Base-by-base conservation (phyloP, 331 rosid species). In the Malus hybrid region DNA sequence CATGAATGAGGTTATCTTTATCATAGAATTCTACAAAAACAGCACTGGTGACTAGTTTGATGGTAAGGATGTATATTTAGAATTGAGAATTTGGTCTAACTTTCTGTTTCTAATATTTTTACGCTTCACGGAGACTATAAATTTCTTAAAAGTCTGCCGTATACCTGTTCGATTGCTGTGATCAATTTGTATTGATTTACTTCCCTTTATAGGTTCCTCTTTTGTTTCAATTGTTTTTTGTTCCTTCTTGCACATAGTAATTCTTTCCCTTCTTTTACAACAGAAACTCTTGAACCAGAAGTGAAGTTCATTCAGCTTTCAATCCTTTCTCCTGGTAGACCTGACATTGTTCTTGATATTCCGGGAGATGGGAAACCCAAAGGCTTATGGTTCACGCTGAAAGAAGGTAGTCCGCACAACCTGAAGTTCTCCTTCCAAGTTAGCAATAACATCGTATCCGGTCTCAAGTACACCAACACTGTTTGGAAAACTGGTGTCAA, bases 311-410 rank as follows among this genome's bases (percentile, higher is more conserved):
- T 76, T 5, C 81, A 90, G 46, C 89, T 94, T 34, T 82, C 95
- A 52, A 91, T 94, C 62, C 48, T 90, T 59, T 87, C 98, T 31
- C 86, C 97, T 34, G 95, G 81, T 20, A 82, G 96, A 79, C 78
- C 85, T 44, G 97, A 94, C 85, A 90, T 94, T 73, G 95, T 94
- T 85, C 97, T 91, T 84, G 88, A 92, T 2, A 84, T 94, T 77
- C 98, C 97, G 5, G 93, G 83, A 34, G 72, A 81, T 73, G 98
- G 97, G 72, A 91, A 90, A 54, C 97, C 92, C 39, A 88, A 90
- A 55, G 98, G 98, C 24, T 76, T 77, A 65, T 94, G 98, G 98
- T 94, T 94, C 64, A 94, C 98, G 31, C 83, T 94, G 76, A 91
- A 94, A 83, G 97, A 94, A 86, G 97, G 97, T n/a, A 86, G 96